Evolutionary conservation across 495 filamentous ascomycete species (phyloP).

Genomic region (Lasiosphaeria ovina): DNA sequence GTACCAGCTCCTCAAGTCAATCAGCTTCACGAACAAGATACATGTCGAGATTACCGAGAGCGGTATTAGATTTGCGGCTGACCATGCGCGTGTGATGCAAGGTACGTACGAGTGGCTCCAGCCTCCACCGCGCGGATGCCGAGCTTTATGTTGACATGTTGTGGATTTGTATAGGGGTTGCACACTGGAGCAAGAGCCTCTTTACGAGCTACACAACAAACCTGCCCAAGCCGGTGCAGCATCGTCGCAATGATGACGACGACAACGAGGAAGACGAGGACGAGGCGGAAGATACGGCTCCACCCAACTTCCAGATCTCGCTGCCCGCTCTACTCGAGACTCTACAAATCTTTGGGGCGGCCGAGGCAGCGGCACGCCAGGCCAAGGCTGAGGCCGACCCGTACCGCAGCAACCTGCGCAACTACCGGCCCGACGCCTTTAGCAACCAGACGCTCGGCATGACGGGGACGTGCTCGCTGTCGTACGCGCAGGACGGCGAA

Average conservation of each 20-base stretch:
- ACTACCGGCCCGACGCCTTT: constrained; percentile 66
- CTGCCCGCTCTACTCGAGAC: constrained; percentile 87
- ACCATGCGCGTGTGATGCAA: constrained; percentile 83
- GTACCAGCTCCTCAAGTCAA: constrained; percentile 84
- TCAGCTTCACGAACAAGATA: constrained; percentile 75
- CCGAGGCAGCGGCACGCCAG: constrained; percentile 58
- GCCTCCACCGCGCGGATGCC: neutral
- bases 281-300: constrained; percentile 37
- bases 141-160: constrained; percentile 14
- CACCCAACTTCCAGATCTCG: constrained; percentile 72
- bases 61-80: constrained; percentile 80
- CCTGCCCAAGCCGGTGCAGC: constrained; percentile 25
- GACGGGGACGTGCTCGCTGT: constrained; percentile 75
- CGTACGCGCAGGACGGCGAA: constrained; percentile 67
- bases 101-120: constrained; percentile 41
- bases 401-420: constrained; percentile 53
- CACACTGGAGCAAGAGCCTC: constrained; percentile 69
- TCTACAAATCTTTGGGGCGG: constrained; percentile 85
- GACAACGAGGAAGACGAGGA: constrained; percentile 20
- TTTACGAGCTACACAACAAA: constrained; percentile 76
- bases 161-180: constrained; percentile 54
- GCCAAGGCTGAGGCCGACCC: constrained; percentile 51
- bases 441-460: constrained; percentile 72
- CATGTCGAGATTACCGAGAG: constrained; percentile 80
- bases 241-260: neutral